Evolutionary conservation across 2,329 filamentous ascomycete genomes (phyloP), one percentile per base, ranked within the genome.

Genomic region (Scleromitrula shiraiana): DNA sequence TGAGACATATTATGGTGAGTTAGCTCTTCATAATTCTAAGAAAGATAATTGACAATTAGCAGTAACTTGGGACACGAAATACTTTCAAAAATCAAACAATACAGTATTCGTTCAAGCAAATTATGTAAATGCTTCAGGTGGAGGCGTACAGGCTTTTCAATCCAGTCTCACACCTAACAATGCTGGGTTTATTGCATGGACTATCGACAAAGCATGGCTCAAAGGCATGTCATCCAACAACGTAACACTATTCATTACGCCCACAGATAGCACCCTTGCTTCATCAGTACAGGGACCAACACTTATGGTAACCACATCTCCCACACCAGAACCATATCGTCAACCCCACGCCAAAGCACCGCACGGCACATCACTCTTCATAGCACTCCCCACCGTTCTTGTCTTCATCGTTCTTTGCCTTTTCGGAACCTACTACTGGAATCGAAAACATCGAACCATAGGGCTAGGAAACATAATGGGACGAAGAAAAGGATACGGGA

Each of bases 401-500:
- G 60, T 49, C 2, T 58, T 61, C 30, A 51, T 62, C 17, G 6
- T 57, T 5, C 32, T 62, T 14, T 56, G 53, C 14, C 30, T 62
- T n/a, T 36, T 47, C 4, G 60, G 59, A 1, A 56, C 52, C 2
- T 60, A 38, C 37, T 53, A 54, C 36, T 50, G 53, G 26, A 62
- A 64, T 40, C 51, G 55, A n/a, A 58, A 59, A n/a, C 49, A 49
- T 6, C 49, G 57, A 20, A 53, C 42, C 6, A 62, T 61, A 35
- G 60, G 59, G 10, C 49, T 63, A 29, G 59, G 61, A 7, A 63
- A 59, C 50, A 50, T 62, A 3, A 62, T 63, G 59, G 58, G 61
- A 20, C 51, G 60, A 15, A 39, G 55, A 7, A 55, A 49, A 4
- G 59, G 59, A 33, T 63, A 63, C 38, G 59, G 59, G n/a, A 51